A percentile compares a stretch with the other conserved stretches of the same genome.
Conservation (phyloP, 306 rosid species). For the Begonia peltatifolia region DNA sequence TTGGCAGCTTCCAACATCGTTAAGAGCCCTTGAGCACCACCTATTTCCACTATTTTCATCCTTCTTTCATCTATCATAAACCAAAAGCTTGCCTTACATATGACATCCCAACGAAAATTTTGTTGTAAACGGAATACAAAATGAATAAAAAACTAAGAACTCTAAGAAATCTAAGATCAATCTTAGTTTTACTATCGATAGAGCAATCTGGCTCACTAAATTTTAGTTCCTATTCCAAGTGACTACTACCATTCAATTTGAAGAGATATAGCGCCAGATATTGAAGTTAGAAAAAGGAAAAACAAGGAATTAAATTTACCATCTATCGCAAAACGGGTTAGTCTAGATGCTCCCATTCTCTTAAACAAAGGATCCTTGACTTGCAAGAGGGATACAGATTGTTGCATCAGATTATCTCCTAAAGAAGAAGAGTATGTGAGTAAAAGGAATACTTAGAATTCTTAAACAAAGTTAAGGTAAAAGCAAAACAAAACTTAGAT, state of each 20-base stretch:
- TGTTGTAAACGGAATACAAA: too few relatives aligned
- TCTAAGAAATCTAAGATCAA: too few relatives aligned
- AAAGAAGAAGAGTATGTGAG: background rate
- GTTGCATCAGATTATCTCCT: constrained; percentile 89
- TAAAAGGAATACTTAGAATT: background rate
- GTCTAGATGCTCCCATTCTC: constrained; percentile 92
- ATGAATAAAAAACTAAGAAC: too few relatives aligned
- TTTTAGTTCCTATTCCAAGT: too few relatives aligned
- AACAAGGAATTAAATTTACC: constrained; percentile 22
- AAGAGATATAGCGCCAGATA: too few relatives aligned
- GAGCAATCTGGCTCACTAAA: too few relatives aligned
- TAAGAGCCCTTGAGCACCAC: constrained; percentile 57
- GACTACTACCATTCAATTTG: too few relatives aligned
- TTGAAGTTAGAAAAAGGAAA: constrained; percentile 1
- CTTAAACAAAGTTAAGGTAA: background rate
- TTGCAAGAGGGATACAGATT: constrained; percentile 73
- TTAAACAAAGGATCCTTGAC: constrained; percentile 87
- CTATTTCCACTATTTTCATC: constrained; percentile 67
- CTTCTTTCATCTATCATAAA: constrained; percentile 47
- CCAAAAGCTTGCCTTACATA: too few relatives aligned
- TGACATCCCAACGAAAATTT: too few relatives aligned
- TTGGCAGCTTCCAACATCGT: constrained; percentile 68
- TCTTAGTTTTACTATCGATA: too few relatives aligned
- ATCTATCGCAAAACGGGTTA: constrained; percentile 73
- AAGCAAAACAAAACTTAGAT: background rate